phyloP scores from a whole-genome alignment of 2,329 filamentous ascomycete species.

The Sordariomycetes sp. region DNA sequence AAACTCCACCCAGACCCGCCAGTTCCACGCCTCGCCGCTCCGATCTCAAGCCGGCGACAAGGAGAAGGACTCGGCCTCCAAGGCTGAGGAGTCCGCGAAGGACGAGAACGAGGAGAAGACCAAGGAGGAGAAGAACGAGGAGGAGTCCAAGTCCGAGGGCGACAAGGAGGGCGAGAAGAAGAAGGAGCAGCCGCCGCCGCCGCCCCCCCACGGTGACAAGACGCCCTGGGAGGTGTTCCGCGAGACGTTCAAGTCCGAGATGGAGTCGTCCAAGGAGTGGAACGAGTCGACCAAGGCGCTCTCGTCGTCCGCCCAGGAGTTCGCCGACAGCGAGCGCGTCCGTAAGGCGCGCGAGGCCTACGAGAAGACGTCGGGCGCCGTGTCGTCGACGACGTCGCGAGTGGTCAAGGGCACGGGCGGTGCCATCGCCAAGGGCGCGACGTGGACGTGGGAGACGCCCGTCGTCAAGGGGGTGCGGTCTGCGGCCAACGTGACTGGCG shows the following conservation, averaged over 20 bases:
- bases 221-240: slow-evolving; percentile 98
- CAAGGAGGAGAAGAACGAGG: slow-evolving; percentile 22
- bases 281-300: slow-evolving; percentile 97
- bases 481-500: slow-evolving; percentile 73
- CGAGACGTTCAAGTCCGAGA: slow-evolving; percentile 87
- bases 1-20: slow-evolving; percentile 18
- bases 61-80: slow-evolving; percentile 21
- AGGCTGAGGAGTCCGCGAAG: slow-evolving; percentile 14
- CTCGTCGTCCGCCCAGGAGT: slow-evolving; percentile 76
- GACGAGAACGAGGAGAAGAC: not conserved
- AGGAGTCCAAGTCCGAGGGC: slow-evolving; percentile 30
- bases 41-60: slow-evolving; percentile 14
- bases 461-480: slow-evolving; percentile 85
- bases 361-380: slow-evolving; percentile 71
- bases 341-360: slow-evolving; percentile 78
- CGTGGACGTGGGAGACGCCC: slow-evolving; percentile 94
- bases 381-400: slow-evolving; percentile 63
- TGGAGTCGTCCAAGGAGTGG: slow-evolving; percentile 97
- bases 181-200: slow-evolving; percentile 61
- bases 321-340: slow-evolving; percentile 85
- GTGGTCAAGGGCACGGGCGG: slow-evolving; percentile 78
- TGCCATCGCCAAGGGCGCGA: slow-evolving; percentile 78
- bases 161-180: slow-evolving; percentile 33
- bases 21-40: slow-evolving; percentile 23
- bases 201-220: slow-evolving; percentile 95